Base-by-base conservation (phyloP, 306 rosid species). In the Amphicarpaea edgeworthii region DNA sequence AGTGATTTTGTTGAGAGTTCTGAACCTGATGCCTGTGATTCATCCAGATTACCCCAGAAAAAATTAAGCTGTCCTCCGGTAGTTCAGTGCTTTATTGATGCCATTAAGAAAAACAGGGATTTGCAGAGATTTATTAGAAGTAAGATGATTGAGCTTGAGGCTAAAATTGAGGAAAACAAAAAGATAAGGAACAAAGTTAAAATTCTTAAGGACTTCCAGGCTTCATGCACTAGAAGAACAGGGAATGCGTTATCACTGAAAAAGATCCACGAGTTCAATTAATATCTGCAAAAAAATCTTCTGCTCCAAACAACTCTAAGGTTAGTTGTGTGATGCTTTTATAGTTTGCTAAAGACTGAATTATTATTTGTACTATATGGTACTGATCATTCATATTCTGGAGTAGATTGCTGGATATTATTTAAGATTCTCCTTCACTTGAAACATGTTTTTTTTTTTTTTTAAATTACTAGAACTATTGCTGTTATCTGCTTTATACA, bases 81-180 rank as follows among this genome's bases (percentile, higher is more conserved):
- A 4, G 98, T 93, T 20, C 84, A 58, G 79, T 85, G 81, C 68
- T 77, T 95, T 53, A 9, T 90, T 81, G 97, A 86, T 72, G 97
- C 96, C 55, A 81, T 95, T 58, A 90, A 86, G 73, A 90, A 90
- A 86, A 90, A 92, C 75, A 88, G 98, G 79, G 81, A 85, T 37
- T 76, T 77, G 78, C 96, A 95, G 85, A 79, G 50, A 80, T 86
- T 89, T 83, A 75, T 90, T 58, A 76, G 93, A 79, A 78, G 81
- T 74, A 90, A 92, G 90, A 51, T 90, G 77, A 62, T 84, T 77
- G 88, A 86, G 60, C 73, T 92, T 46, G 95, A 95, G 87, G 88
- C 90, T n/a, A 92, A 85, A 89, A 85, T 92, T 75, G 96, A 87
- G 86, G 90, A 90, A 83, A 95, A 87, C 85, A 87, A 84, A 71